phyloP scores from a whole-genome alignment of 805 yeast genomes.

The Kazachstania kunashirensis region DNA sequence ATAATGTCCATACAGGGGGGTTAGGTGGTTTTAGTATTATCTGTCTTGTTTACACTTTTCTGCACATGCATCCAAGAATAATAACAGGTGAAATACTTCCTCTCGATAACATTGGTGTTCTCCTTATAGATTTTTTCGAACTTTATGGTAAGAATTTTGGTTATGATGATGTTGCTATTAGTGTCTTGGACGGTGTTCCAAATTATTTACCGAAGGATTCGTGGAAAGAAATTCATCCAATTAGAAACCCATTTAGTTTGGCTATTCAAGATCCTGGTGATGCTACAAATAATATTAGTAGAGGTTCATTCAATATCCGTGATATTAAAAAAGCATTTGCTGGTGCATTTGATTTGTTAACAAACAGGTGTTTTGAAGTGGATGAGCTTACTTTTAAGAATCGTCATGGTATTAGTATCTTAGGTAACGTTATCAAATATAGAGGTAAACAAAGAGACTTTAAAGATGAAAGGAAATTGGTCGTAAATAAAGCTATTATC shows the following conservation, averaged over 20 bases:
- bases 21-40: slow-evolving; percentile 92
- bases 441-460: slow-evolving; percentile 69
- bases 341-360: slow-evolving; percentile 74
- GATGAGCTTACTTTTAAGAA: slow-evolving; percentile 55
- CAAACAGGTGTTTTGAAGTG: slow-evolving; percentile 66
- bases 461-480: slow-evolving; percentile 59
- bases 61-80: slow-evolving; percentile 70
- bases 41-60: slow-evolving; percentile 70
- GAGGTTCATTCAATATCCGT: slow-evolving; percentile 73
- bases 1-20: slow-evolving; percentile 88
- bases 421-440: slow-evolving; percentile 71
- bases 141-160: slow-evolving; percentile 84
- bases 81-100: slow-evolving; percentile 57
- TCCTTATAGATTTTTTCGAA: slow-evolving; percentile 85
- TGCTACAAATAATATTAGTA: slow-evolving; percentile 67
- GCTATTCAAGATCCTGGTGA: slow-evolving; percentile 89
- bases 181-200: slow-evolving; percentile 47
- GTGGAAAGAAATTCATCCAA: slow-evolving; percentile 41
- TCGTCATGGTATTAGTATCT: slow-evolving; percentile 59
- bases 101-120: slow-evolving; percentile 69
- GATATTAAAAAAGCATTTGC: slow-evolving; percentile 78
- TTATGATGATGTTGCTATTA: slow-evolving; percentile 66
- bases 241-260: slow-evolving; percentile 49
- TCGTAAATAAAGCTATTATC: slow-evolving; percentile 47
- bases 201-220: slow-evolving; percentile 50